Base-by-base conservation (phyloP, 2,329 filamentous ascomycete species). In the Penicillium sp. region DNA sequence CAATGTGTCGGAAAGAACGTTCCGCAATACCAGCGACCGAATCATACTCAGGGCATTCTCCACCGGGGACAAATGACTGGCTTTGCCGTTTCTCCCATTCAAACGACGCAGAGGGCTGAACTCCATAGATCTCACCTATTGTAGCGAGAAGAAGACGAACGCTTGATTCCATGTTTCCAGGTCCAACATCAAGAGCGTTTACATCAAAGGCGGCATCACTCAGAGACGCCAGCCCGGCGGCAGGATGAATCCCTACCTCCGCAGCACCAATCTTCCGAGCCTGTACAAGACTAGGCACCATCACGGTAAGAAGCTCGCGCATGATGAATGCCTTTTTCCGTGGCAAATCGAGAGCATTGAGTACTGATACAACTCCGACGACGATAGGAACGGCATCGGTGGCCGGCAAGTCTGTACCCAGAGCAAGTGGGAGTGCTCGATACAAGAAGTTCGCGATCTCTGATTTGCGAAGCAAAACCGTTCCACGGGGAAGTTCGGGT, bases 181-280 rank as follows among this genome's bases (percentile, higher is more conserved):
- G 56, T 2, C 65, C 65, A 39, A 67, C 46, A 47, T 70, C 67
- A 37, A 70, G 56, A 32, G 65, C 63, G 48, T 70, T 69, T 16
- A 70, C 63, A 47, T 69, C 63, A 49, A 70, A 68, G 11, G 65
- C 57, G 8, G 78, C 71, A 49, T 69, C 64, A 41, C 81, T 84
- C 19, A 93, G 70, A 9, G 84, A 83, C 17, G 88, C 83, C 35
- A 96, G 71, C 0, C 88, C 90, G 7, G 91, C 88, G 13, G 91
- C 91, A 27, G 93, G 93, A 67, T 97, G 91, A 23, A 98, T 87
- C 3, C 91, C 93, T 57, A 93, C 87, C 60, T 97, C 93, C n/a
- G 93, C 90, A 27, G 93, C 93, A 20, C 91, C 91, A 33, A 91
- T 78, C 32, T 94, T 96, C 26, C 93, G 80, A 11, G 93, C 93